A percentile compares a stretch with the other conserved stretches of the same genome.
Evolutionary conservation across 225 moss, liverwort and hornwort genomes (phyloP).

Genomic region (Polytrichum commune): DNA sequence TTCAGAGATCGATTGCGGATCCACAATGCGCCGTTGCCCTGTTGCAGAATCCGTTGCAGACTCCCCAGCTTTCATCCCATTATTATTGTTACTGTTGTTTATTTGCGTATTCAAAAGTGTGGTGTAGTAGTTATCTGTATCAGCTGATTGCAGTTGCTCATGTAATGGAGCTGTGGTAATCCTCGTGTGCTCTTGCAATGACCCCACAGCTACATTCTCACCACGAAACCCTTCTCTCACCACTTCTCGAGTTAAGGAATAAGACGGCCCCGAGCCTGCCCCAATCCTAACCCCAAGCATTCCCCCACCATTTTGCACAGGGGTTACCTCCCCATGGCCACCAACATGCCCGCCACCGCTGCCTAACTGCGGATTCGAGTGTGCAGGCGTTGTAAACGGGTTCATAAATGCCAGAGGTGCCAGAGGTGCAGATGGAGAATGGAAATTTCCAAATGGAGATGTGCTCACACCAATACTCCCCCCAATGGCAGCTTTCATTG

Average conservation of each 20-base stretch:
- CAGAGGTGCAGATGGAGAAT: conserved; percentile 53
- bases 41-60: conserved; percentile 33
- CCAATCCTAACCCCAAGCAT: conserved; percentile 40
- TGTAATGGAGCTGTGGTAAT: conserved; percentile 50
- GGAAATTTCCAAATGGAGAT: conserved; percentile 64
- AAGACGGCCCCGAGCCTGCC: conserved; percentile 45
- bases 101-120: conserved; percentile 73
- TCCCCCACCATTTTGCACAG: conserved; percentile 64
- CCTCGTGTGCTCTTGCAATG: conserved; percentile 59
- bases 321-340: conserved; percentile 37
- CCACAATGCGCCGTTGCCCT: conserved; percentile 57
- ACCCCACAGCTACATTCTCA: conserved; percentile 48
- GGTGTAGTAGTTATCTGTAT: conserved; percentile 87
- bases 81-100: conserved; percentile 59
- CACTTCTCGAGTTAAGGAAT: conserved; percentile 45
- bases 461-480: conserved; percentile 38
- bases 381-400: conserved; percentile 57
- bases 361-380: conserved; percentile 47
- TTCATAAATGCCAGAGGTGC: conserved; percentile 59
- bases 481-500: conserved; percentile 53
- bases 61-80: conserved; percentile 58
- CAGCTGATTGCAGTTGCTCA: conserved; percentile 64
- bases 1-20: conserved; percentile 60
- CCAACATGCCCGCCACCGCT: conserved; percentile 25
- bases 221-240: conserved; percentile 63